phyloP scores from a whole-genome alignment of 139 green algal genomes.

The Tetraselmis striata region DNA sequence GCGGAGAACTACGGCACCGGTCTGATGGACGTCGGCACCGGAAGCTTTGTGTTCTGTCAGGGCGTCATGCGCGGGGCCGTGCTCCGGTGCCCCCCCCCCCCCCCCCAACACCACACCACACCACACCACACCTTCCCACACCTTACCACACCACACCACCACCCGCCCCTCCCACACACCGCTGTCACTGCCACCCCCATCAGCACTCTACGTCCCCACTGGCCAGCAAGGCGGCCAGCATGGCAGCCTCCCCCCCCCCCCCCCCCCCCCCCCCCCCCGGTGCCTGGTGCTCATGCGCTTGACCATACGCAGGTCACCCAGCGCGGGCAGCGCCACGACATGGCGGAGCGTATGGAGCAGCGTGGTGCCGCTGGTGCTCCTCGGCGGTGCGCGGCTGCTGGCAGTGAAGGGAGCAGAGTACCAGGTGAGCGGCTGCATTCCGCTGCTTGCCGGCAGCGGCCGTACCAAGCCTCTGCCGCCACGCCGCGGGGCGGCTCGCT shows the following conservation, averaged over 20 bases:
- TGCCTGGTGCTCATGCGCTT: no score
- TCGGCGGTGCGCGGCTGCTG: conserved; percentile 45
- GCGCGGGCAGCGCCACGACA: background rate
- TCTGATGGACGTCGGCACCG: conserved; percentile 87
- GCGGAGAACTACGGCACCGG: conserved; percentile 59
- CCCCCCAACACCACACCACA: no score
- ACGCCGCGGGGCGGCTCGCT: no score
- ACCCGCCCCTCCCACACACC: no score
- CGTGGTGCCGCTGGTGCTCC: conserved; percentile 24
- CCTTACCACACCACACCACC: no score
- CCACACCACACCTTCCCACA: no score
- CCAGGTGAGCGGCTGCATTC: conserved; percentile 44
- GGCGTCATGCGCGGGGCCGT: background rate
- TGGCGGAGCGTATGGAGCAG: conserved; percentile 19
- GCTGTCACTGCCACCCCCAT: background rate
- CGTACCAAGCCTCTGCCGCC: no score
- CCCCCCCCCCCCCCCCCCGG: no score
- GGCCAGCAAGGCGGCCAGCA: no score
- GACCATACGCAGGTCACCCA: background rate
- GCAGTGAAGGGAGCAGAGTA: conserved; percentile 52
- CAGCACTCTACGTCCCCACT: background rate
- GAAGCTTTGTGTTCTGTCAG: conserved; percentile 58
- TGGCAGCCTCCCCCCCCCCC: no score
- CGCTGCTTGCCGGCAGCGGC: no score
- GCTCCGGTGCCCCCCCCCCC: background rate